These are phyloP conservation scores for Dorcoceras hygrometricum DNA, from an alignment of 257 asterid species.

Conservation along the genomic window DNA sequence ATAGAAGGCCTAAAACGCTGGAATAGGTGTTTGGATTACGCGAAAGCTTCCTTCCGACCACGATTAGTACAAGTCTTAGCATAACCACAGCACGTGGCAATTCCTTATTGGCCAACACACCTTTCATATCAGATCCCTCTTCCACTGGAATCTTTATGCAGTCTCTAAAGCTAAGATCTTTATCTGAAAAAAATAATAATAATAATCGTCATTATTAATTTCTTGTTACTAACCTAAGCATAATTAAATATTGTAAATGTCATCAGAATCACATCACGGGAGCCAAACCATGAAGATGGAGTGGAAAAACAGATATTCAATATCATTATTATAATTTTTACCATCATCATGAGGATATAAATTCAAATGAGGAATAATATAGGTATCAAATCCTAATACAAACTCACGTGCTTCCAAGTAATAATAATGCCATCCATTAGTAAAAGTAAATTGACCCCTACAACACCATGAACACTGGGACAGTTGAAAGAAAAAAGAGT, in stretches of 20 bases:
- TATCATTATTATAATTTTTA: not conserved
- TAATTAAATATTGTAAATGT: not conserved
- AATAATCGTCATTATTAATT: too few species aligned
- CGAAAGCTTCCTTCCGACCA: slow-evolving; percentile 70
- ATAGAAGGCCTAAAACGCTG: slow-evolving; percentile 55
- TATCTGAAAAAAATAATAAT: slow-evolving; percentile 32
- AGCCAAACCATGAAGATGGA: slow-evolving; percentile 11
- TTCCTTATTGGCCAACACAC: slow-evolving; percentile 32
- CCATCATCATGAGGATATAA: slow-evolving; percentile 24
- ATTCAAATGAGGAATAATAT: slow-evolving; percentile 31
- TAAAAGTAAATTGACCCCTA: slow-evolving; percentile 5
- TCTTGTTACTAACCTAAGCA: too few species aligned
- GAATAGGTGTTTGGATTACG: slow-evolving; percentile 81
- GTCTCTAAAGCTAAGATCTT: slow-evolving; percentile 73
- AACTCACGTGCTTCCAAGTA: slow-evolving; percentile 49
- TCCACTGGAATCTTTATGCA: slow-evolving; percentile 36
- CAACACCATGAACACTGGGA: not conserved
- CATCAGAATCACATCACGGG: not conserved
- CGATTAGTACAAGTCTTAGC: slow-evolving; percentile 45
- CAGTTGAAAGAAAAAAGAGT: not conserved
- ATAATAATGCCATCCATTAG: slow-evolving; percentile 40
- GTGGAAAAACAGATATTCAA: slow-evolving; percentile 41
- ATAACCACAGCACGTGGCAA: slow-evolving; percentile 63
- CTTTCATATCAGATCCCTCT: slow-evolving; percentile 25
- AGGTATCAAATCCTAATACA: slow-evolving; percentile 24